A percentile compares a stretch with the other conserved stretches of the same genome.
These are phyloP conservation scores for Moniliophthora roreri DNA, from an alignment of 1,284 basidiomycete species.

Conservation along the genomic window DNA sequence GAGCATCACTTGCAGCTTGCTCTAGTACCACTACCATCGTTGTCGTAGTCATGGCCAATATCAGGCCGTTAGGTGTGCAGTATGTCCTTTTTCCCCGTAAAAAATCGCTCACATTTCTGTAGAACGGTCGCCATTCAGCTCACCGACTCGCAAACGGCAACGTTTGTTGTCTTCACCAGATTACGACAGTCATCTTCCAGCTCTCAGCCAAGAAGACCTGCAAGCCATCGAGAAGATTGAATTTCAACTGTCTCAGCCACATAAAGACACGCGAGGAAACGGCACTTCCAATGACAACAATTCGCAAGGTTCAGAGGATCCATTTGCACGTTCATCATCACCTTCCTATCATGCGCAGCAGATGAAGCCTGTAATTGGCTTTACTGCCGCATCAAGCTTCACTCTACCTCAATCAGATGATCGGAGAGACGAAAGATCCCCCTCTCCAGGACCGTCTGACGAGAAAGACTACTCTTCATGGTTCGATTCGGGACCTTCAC, in stretches of 20 bases:
- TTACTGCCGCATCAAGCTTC: constrained; percentile 21
- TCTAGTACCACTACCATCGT: no score
- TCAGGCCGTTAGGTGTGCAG: constrained; percentile 4
- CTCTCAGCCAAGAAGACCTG: constrained; percentile 57
- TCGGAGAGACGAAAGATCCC: constrained; percentile 23
- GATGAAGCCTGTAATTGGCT: constrained; percentile 19
- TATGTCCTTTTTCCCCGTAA: neutral
- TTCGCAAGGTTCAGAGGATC: neutral
- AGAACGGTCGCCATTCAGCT: constrained; percentile 30
- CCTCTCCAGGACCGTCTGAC: constrained; percentile 40
- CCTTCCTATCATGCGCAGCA: constrained; percentile 15
- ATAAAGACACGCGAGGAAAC: neutral
- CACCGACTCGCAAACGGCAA: constrained; percentile 52
- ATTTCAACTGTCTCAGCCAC: constrained; percentile 41
- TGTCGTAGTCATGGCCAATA: neutral
- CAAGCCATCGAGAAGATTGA: constrained; percentile 57
- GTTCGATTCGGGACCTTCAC: constrained; percentile 44
- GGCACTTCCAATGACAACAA: neutral
- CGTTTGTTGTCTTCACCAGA: constrained; percentile 71
- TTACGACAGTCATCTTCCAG: constrained; percentile 48
- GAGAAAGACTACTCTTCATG: constrained; percentile 53
- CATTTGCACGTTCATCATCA: constrained; percentile 27
- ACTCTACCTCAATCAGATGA: constrained; percentile 5
- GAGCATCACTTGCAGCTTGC: neutral
- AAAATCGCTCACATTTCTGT: neutral